phyloP scores from a whole-genome alignment of 768 basidiomycete genomes.

The Infundibulicybe gibba region DNA sequence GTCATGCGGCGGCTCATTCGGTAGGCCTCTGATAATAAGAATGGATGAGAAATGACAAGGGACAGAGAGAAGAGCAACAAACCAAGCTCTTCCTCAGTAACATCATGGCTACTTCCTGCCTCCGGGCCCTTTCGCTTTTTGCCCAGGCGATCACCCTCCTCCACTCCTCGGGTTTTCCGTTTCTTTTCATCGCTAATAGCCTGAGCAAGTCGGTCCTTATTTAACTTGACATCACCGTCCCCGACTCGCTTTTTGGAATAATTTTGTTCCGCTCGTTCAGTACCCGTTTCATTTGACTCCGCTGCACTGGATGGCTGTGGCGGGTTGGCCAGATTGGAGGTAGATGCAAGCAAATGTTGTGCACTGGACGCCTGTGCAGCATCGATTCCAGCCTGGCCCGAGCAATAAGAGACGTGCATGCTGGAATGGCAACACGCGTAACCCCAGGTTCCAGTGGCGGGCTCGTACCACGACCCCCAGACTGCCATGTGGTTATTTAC shows the following conservation, averaged over 20 bases:
- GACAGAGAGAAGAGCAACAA: constrained; percentile 18
- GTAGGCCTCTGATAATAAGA: constrained; percentile 72
- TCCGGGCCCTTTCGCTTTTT: constrained; percentile 57
- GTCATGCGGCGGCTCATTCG: constrained; percentile 70
- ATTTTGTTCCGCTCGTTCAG: constrained; percentile 54
- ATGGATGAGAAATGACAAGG: constrained; percentile 4
- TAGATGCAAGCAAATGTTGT: constrained; percentile 54
- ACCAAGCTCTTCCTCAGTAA: constrained; percentile 89
- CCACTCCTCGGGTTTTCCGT: constrained; percentile 59
- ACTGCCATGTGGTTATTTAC: constrained; percentile 91
- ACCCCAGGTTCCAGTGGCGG: constrained; percentile 75
- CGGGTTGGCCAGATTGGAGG: constrained; percentile 23
- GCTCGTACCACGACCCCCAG: constrained; percentile 97
- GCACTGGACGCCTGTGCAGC: constrained; percentile 76
- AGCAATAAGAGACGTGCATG: constrained; percentile 87
- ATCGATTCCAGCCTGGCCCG: constrained; percentile 80
- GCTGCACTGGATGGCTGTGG: constrained; percentile 13
- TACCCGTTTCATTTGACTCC: constrained; percentile 19
- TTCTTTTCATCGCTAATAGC: constrained; percentile 82
- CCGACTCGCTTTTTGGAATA: constrained; percentile 79
- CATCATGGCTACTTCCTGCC: constrained; percentile 62
- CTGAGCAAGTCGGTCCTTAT: constrained; percentile 62
- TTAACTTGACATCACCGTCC: constrained; percentile 76
- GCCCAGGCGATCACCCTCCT: constrained; percentile 51
- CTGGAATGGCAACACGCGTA: constrained; percentile 92